These are phyloP conservation scores for Russula dissimulans DNA, from an alignment of 768 basidiomycete genomes.

Conservation along the genomic window DNA sequence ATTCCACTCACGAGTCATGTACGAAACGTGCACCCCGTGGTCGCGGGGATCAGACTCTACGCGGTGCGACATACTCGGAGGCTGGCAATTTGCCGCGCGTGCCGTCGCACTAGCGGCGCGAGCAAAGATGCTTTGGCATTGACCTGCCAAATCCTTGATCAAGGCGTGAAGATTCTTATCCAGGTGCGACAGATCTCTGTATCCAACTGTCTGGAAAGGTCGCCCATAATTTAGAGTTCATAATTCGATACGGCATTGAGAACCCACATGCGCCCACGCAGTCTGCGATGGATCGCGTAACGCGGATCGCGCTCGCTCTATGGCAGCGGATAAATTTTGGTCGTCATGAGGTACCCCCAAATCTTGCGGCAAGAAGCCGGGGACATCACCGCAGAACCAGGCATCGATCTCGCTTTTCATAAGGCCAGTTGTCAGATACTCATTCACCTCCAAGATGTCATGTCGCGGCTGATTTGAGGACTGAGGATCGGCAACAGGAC, in stretches of 20 bases:
- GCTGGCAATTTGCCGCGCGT: conserved; percentile 39
- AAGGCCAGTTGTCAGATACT: conserved; percentile 67
- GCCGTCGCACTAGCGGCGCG: conserved; percentile 54
- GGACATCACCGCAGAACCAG: conserved; percentile 66
- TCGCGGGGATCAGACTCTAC: conserved; percentile 1
- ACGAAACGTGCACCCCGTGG: conserved; percentile 8
- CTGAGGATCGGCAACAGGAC: conserved; percentile 42
- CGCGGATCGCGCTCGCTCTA: conserved; percentile 42
- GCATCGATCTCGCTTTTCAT: conserved; percentile 60
- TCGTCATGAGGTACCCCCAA: conserved; percentile 36
- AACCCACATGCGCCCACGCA: conserved; percentile 46
- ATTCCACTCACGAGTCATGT: conserved; percentile 18
- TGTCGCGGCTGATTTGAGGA: conserved; percentile 41
- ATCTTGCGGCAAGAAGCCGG: conserved; percentile 41
- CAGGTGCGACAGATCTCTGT: conserved; percentile 45
- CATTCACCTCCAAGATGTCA: conserved; percentile 73
- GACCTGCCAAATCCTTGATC: conserved; percentile 48
- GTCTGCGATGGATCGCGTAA: conserved; percentile 39
- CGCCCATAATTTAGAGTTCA: conserved; percentile 11
- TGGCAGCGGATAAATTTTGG: conserved; percentile 31
- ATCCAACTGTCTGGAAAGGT: conserved; percentile 33
- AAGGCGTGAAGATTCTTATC: conserved; percentile 64
- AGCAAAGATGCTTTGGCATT: conserved; percentile 54
- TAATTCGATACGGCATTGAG: neutral
- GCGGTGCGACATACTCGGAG: conserved; percentile 20